Conservation (phyloP, 1,284 basidiomycete species). For the Ceratobasidium sp. region DNA sequence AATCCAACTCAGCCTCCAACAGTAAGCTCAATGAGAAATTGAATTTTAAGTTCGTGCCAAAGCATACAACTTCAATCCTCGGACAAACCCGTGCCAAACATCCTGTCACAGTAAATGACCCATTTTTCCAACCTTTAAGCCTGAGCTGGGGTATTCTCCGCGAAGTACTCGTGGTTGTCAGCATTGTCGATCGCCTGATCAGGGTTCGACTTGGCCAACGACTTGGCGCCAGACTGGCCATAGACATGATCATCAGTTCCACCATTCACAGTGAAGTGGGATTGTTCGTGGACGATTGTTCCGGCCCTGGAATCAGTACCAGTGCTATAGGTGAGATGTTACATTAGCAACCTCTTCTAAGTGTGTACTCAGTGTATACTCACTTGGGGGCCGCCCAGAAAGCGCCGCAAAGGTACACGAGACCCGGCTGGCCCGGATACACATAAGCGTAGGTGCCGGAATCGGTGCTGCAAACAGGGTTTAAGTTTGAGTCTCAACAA, state of each 20-base stretch:
- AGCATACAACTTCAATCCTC: background rate
- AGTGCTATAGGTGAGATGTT: constrained; percentile 3
- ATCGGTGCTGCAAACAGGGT: background rate
- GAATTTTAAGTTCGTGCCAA: constrained; percentile 9
- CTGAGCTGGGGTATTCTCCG: constrained; percentile 40
- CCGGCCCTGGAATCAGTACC: constrained; percentile 44
- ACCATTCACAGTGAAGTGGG: constrained; percentile 43
- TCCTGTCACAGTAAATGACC: background rate
- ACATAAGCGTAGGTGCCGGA: constrained; percentile 19
- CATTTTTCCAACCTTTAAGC: background rate
- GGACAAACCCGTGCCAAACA: background rate
- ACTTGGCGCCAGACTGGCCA: constrained; percentile 35
- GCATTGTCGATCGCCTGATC: constrained; percentile 29
- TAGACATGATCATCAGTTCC: constrained; percentile 42
- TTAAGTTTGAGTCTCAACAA: background rate
- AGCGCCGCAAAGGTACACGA: constrained; percentile 43
- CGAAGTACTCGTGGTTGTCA: constrained; percentile 42
- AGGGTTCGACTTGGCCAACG: constrained; percentile 38
- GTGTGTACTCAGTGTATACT: background rate
- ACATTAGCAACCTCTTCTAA: background rate
- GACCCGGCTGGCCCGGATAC: constrained; percentile 29
- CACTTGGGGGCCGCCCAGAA: constrained; percentile 43
- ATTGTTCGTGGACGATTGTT: constrained; percentile 42
- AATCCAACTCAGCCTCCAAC: background rate
- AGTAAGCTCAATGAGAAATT: constrained; percentile 11